Evolutionary conservation across 2,329 filamentous ascomycete species (phyloP).

Genomic region (Fusarium verrucosum): DNA sequence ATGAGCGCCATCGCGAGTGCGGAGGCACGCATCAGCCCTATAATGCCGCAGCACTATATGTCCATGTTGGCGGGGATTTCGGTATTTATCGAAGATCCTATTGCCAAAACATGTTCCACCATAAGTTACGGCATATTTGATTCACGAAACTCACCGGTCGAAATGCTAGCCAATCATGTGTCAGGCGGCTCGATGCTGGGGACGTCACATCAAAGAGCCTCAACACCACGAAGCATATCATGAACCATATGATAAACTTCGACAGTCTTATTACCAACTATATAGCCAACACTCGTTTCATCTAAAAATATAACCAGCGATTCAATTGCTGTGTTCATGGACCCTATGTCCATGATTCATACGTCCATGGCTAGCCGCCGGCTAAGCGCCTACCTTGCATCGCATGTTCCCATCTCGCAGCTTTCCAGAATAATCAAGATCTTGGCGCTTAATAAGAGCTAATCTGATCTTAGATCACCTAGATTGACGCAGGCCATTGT

Average conservation of each 20-base stretch:
- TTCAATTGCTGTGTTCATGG: slow-evolving; percentile 2
- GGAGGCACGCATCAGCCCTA: neutral
- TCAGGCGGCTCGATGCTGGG: neutral
- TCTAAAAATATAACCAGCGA: slow-evolving; percentile 29
- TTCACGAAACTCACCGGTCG: neutral
- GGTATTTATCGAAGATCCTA: neutral
- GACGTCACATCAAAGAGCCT: slow-evolving; percentile 39
- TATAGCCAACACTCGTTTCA: neutral
- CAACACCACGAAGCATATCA: slow-evolving; percentile 37
- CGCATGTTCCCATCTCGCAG: slow-evolving; percentile 19
- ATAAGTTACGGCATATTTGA: neutral
- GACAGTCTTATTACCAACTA: slow-evolving; percentile 11
- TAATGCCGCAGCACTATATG: slow-evolving; percentile 1
- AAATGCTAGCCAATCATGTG: slow-evolving; percentile 30
- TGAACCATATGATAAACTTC: neutral
- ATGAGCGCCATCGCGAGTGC: neutral
- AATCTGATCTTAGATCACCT: slow-evolving; percentile 29
- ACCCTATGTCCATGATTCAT: slow-evolving; percentile 16
- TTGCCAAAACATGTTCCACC: neutral
- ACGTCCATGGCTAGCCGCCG: slow-evolving; percentile 33
- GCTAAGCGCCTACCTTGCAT: slow-evolving; percentile 41
- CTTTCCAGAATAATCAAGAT: slow-evolving; percentile 30
- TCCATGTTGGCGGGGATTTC: neutral
- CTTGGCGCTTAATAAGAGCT: slow-evolving; percentile 22
- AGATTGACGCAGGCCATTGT: slow-evolving; percentile 21